Conservation (phyloP, 2,329 filamentous ascomycete species). For the Aquanectria penicillioides region DNA sequence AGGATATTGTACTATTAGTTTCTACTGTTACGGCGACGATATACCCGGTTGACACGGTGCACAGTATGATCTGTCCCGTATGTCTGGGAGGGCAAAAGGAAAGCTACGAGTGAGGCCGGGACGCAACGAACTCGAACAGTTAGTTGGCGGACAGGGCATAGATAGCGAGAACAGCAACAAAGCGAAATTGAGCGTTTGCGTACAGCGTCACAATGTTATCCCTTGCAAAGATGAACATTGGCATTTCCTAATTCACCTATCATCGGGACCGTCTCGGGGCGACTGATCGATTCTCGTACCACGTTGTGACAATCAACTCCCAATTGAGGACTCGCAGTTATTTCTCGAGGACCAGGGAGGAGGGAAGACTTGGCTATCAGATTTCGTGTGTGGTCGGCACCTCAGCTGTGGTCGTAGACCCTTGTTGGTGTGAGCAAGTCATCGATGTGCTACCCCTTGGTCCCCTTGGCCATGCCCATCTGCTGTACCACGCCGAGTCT, state of each 20-base stretch:
- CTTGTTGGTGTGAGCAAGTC: not conserved
- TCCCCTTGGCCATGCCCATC: not conserved
- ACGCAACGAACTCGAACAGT: conserved; percentile 2
- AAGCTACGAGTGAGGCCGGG: conserved; percentile 21
- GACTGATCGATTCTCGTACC: conserved; percentile 1
- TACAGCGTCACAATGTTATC: not conserved
- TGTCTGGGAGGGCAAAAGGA: conserved; percentile 13
- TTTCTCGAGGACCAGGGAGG: not conserved
- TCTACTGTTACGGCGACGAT: conserved; percentile 40
- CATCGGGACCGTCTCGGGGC: not conserved
- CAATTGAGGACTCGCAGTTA: not conserved
- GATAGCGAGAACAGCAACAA: conserved; percentile 19
- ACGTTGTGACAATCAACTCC: conserved; percentile 1
- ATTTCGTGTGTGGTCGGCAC: no score
- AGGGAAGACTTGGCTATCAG: not conserved
- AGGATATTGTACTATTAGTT: conserved; percentile 40
- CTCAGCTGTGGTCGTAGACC: not conserved
- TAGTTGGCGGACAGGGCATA: conserved; percentile 2
- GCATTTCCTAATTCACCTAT: not conserved
- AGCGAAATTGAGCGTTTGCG: conserved; percentile 12
- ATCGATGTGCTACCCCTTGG: not conserved
- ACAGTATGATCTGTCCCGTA: conserved; percentile 27
- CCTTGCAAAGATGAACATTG: not conserved
- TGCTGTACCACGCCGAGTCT: no score
- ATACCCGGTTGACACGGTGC: conserved; percentile 36